A percentile compares a stretch with the other conserved stretches of the same genome.
Evolutionary conservation across 805 yeast genomes (phyloP).

Genomic region (Ascoidea tarda): DNA sequence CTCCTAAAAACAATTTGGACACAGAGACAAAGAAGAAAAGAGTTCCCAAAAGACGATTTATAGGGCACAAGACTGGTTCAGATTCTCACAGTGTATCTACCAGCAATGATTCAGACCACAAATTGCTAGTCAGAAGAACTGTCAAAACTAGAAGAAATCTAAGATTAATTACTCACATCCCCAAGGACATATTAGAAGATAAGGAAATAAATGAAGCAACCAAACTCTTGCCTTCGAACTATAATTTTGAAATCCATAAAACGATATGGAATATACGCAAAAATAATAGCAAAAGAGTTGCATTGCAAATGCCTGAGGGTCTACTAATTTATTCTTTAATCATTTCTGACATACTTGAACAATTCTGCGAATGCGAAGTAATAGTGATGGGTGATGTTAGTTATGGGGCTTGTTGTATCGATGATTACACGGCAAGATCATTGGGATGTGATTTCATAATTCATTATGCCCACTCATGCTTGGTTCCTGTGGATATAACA

Average conservation of each 20-base stretch:
- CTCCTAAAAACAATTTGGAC: neutral
- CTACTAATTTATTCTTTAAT: constrained; percentile 75
- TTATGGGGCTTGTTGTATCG: constrained; percentile 97
- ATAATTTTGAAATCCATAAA: constrained; percentile 91
- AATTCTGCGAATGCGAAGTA: constrained; percentile 65
- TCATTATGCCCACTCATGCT: constrained; percentile 94
- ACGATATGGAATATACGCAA: constrained; percentile 87
- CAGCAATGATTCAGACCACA: constrained; percentile 8
- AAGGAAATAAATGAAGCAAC: constrained; percentile 76
- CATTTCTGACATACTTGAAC: constrained; percentile 84
- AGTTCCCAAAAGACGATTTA: constrained; percentile 41
- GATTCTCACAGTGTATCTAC: constrained; percentile 4
- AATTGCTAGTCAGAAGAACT: constrained; percentile 17
- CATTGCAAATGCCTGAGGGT: constrained; percentile 97
- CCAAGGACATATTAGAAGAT: constrained; percentile 71
- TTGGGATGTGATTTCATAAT: constrained; percentile 88
- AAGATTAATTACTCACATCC: constrained; percentile 73
- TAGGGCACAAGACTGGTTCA: constrained; percentile 32
- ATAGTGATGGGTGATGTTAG: constrained; percentile 94
- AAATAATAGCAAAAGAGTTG: constrained; percentile 65
- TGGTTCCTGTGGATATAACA: constrained; percentile 91
- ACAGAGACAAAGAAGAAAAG: constrained; percentile 7
- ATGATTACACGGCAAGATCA: constrained; percentile 88
- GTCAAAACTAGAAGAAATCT: constrained; percentile 21
- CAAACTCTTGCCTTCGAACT: constrained; percentile 71